Base-by-base conservation (phyloP, 208 protist species). In the Acanthamoeba triangularis region DNA sequence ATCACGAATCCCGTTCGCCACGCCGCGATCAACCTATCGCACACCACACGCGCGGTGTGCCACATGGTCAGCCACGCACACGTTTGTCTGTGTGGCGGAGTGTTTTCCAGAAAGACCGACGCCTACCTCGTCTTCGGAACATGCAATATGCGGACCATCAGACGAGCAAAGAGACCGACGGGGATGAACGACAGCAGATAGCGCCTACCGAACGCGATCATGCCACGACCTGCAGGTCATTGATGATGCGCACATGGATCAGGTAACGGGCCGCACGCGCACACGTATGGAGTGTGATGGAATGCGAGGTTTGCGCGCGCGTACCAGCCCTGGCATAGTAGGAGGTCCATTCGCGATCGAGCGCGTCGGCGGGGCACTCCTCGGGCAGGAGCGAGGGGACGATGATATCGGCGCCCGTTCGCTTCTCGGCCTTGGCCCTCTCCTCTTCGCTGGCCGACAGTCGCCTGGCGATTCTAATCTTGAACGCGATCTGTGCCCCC, bases 71-170 rank as follows among this genome's bases (percentile, higher is more conserved):
- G 56, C 23, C 56, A 11, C 2, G 10, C 61, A 28, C 20, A 63
- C 23, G 56, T 28, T 28, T 28, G 25, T 28, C 16, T 28, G 56
- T 28, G n/a, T n/a, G n/a, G n/a, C n/a, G 14, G 14, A 0, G 47
- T 52, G 47, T 16, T 52, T 18, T 14, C 37, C 14, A 52, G 47
- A 52, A 52, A 52, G 47, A 16, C 14, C 47, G 18, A 14, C 2
- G 18, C 28, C 25, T 52, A 76, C 87, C 87, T 72, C 87, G 87
- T 72, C 87, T 72, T 74, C 54, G 63, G 87, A 59, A 92, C 59
- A 72, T 92, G 87, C 59, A 92, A 76, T 72, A 74, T 49, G 87
- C 87, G 87, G 35, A 92, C 87, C 87, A 92, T 92, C 18, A 92
- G 56, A n/a, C 87, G 56, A 18, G 87, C 56, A 49, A 92, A 92